A percentile compares a stretch with the other conserved stretches of the same genome.
phyloP scores from a whole-genome alignment of 306 rosid genomes.

The Dryas drummondii region DNA sequence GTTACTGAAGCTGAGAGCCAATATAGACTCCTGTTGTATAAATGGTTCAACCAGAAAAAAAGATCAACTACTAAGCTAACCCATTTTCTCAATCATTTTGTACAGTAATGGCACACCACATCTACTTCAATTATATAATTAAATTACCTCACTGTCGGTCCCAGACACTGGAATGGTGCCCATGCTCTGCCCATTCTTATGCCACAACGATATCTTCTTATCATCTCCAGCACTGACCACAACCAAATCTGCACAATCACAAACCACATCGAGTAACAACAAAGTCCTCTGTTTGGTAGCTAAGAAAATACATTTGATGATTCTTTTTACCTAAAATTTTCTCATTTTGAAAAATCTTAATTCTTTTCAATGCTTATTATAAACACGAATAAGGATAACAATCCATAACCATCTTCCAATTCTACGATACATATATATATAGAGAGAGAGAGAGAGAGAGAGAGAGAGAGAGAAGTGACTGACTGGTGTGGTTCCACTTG shows the following conservation, averaged over 20 bases:
- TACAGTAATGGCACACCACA: neutral
- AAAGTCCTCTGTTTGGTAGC: neutral
- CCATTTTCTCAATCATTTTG: constrained; percentile 4
- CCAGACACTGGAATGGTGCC: constrained; percentile 93
- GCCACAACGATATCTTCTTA: constrained; percentile 87
- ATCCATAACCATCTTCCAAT: constrained; percentile 5
- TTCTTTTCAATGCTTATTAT: neutral
- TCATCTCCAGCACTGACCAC: constrained; percentile 99
- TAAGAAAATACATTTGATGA: neutral
- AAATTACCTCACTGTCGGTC: constrained; percentile 65
- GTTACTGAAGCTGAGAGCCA: constrained; percentile 88
- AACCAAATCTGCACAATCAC: constrained; percentile 66
- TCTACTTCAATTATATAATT: constrained; percentile 11
- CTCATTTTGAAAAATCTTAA: neutral
- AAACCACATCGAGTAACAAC: constrained; percentile 16
- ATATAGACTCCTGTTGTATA: constrained; percentile 74
- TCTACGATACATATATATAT: neutral
- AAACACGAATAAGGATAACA: too few species aligned
- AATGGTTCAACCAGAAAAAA: constrained; percentile 11
- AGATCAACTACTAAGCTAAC: constrained; percentile 18
- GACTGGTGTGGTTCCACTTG: constrained; percentile 97
- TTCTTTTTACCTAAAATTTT: neutral
- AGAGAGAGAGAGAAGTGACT: constrained; percentile 30
- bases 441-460: neutral
- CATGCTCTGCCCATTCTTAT: constrained; percentile 88